These are phyloP conservation scores for Trichocomaceae sp. DNA, from an alignment of 2,329 filamentous ascomycete species.

Conservation along the genomic window DNA sequence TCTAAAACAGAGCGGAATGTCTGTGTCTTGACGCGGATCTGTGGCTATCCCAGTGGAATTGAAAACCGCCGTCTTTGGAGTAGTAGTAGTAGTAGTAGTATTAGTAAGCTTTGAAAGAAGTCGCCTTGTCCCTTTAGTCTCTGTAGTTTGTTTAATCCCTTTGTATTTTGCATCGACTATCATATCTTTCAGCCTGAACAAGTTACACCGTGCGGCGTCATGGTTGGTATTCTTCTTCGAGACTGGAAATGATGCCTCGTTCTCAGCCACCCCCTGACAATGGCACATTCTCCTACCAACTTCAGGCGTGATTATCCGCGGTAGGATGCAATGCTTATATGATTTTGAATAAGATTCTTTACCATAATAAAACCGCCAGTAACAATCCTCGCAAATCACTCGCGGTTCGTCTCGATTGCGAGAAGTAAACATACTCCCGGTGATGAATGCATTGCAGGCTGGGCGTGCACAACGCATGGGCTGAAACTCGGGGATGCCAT, in stretches of 20 bases:
- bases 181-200: conserved; percentile 14
- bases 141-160: background rate
- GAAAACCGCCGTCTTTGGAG: background rate
- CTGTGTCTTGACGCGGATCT: background rate
- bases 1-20: conserved; percentile 27
- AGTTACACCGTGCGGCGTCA: conserved; percentile 23
- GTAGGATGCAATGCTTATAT: conserved; percentile 31
- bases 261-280: conserved; percentile 16
- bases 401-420: background rate
- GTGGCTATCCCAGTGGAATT: background rate
- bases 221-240: conserved; percentile 18
- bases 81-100: too few species aligned
- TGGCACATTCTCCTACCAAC: conserved; percentile 22
- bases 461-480: conserved; percentile 13
- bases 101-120: background rate
- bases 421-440: conserved; percentile 23
- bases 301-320: conserved; percentile 19
- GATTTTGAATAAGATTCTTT: conserved; percentile 23
- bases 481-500: background rate
- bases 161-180: background rate
- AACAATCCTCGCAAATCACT: conserved; percentile 32
- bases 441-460: conserved; percentile 19
- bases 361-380: conserved; percentile 24
- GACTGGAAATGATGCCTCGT: background rate
- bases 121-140: background rate